A percentile compares a stretch with the other conserved stretches of the same genome.
Conservation (phyloP, 2,329 filamentous ascomycete genomes). For the Pseudocercospora macadamiae region DNA sequence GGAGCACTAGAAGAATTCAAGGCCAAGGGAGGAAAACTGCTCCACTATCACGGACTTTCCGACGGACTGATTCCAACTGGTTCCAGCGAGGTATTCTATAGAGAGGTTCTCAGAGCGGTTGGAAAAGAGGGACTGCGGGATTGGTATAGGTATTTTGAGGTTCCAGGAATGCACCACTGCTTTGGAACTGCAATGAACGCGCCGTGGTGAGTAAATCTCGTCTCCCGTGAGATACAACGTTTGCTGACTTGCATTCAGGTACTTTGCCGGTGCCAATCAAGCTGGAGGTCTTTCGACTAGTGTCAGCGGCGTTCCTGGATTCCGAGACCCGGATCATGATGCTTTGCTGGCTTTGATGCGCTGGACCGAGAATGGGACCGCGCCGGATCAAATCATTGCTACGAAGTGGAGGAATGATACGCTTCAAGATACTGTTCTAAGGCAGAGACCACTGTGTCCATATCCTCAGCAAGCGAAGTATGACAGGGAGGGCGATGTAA, state of each 20-base stretch:
- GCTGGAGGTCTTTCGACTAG: conserved; percentile 28
- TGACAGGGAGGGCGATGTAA: conserved; percentile 31
- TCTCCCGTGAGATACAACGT: not conserved
- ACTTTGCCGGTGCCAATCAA: conserved; percentile 47
- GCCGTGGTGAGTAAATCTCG: conserved; percentile 39
- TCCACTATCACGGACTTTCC: conserved; percentile 50
- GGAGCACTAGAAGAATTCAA: conserved; percentile 51
- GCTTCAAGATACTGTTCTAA: conserved; percentile 34
- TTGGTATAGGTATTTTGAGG: conserved; percentile 49
- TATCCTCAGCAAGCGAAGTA: conserved; percentile 39
- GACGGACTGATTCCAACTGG: conserved; percentile 54
- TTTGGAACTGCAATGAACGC: conserved; percentile 43
- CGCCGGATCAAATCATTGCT: conserved; percentile 42
- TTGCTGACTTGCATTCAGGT: conserved; percentile 22
- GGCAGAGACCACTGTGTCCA: conserved; percentile 42
- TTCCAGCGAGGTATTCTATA: conserved; percentile 57
- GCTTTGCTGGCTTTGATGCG: conserved; percentile 41
- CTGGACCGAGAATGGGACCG: conserved; percentile 44
- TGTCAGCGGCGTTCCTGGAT: conserved; percentile 38
- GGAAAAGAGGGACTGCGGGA: conserved; percentile 42
- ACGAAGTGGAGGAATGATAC: conserved; percentile 41
- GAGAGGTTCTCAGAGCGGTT: conserved; percentile 44
- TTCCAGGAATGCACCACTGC: conserved; percentile 52
- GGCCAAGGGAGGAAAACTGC: conserved; percentile 45
- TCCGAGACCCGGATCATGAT: conserved; percentile 39